Conservation (phyloP, 441 rosid species). For the Erodium trifolium region DNA sequence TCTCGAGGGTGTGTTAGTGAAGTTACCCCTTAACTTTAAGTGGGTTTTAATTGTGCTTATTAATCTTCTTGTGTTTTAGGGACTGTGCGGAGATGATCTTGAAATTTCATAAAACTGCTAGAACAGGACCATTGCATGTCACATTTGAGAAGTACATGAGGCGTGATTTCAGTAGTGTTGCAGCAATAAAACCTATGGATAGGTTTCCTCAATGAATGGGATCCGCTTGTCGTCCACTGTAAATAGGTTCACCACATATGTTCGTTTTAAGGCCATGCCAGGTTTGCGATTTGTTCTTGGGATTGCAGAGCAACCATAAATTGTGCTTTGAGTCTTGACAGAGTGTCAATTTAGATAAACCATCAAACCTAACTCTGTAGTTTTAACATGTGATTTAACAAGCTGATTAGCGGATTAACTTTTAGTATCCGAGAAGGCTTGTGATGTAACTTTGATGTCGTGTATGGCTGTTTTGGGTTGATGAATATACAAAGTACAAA, state of each 20-base stretch:
- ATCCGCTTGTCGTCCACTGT: neutral
- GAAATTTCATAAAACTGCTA: conserved; percentile 60
- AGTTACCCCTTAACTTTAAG: neutral
- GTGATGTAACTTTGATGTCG: no score
- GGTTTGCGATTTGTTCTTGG: neutral
- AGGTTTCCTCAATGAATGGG: conserved; percentile 35
- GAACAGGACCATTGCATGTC: conserved; percentile 49
- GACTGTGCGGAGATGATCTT: conserved; percentile 72
- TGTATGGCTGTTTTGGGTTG: no score
- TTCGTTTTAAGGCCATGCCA: neutral
- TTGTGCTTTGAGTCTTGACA: no score
- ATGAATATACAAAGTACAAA: no score
- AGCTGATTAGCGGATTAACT: no score
- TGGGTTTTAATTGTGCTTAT: neutral
- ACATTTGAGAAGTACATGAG: conserved; percentile 65
- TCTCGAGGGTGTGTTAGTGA: no score
- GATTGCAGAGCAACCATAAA: neutral
- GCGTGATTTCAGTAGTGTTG: conserved; percentile 39
- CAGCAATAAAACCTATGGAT: conserved; percentile 56
- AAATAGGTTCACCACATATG: neutral
- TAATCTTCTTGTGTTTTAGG: conserved; percentile 30
- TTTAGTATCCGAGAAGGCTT: no score
- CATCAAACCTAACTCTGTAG: no score
- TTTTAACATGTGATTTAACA: no score
- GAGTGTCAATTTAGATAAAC: no score